Evolutionary conservation across 306 rosid species (phyloP).

Genomic region (Myrica gale): DNA sequence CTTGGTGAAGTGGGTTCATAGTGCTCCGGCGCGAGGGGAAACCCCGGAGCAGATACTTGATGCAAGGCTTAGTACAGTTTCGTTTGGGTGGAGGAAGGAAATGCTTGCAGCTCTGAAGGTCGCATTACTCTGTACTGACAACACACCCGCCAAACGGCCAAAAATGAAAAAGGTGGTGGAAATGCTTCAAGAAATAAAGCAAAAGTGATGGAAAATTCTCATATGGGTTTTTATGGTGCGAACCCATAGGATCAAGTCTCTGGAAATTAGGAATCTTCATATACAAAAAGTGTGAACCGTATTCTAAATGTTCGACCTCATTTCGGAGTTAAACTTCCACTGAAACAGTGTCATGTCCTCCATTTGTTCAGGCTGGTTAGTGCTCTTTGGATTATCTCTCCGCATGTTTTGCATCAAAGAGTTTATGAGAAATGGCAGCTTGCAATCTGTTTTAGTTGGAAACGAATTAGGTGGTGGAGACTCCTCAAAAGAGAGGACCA

Average conservation of each 20-base stretch:
- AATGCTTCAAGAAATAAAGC: slow-evolving; percentile 83
- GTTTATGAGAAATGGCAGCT: background rate
- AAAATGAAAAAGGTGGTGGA: slow-evolving; percentile 95
- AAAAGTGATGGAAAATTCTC: slow-evolving; percentile 32
- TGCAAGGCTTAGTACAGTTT: slow-evolving; percentile 87
- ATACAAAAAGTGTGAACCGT: background rate
- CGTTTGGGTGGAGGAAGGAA: slow-evolving; percentile 97
- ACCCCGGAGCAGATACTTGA: slow-evolving; percentile 99
- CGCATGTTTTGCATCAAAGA: background rate
- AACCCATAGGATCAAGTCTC: background rate
- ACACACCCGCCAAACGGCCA: slow-evolving; percentile 87
- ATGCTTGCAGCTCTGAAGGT: slow-evolving; percentile 96
- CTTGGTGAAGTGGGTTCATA: slow-evolving; percentile 93
- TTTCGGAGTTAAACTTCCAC: background rate
- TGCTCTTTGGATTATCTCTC: background rate
- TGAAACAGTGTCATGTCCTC: background rate
- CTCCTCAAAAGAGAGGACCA: background rate
- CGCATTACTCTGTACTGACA: slow-evolving; percentile 94
- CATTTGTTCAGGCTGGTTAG: slow-evolving; percentile 8
- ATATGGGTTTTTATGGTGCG: slow-evolving; percentile 8
- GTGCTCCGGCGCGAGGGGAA: slow-evolving; percentile 87
- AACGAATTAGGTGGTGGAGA: background rate
- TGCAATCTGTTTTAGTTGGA: slow-evolving; percentile 11
- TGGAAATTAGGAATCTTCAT: background rate
- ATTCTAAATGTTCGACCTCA: background rate